A percentile compares a stretch with the other conserved stretches of the same genome.
Evolutionary conservation across 257 asterid species (phyloP).

Genomic region (Anisodus tanguticus): DNA sequence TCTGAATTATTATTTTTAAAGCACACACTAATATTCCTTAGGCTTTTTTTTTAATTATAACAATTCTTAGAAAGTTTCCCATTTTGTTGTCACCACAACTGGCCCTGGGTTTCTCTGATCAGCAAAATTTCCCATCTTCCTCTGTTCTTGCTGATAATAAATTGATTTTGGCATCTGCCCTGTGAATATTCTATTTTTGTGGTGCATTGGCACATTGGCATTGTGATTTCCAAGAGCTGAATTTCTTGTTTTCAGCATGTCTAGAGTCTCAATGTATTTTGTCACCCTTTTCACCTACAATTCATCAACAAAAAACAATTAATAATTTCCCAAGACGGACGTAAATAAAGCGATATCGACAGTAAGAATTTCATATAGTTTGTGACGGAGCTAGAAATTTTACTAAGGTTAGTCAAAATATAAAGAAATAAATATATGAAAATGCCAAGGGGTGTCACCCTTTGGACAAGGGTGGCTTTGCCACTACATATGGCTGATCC

Average conservation of each 20-base stretch:
- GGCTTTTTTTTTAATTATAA: not conserved
- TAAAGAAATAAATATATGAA: not conserved
- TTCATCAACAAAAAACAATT: not conserved
- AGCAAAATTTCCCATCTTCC: conserved; percentile 46
- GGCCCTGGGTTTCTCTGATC: conserved; percentile 44
- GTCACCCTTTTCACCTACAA: conserved; percentile 91
- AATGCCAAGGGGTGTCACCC: not conserved
- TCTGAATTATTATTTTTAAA: not conserved
- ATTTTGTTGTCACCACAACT: conserved; percentile 69
- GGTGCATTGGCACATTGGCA: conserved; percentile 39
- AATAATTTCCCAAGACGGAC: not conserved
- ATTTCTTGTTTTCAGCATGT: conserved; percentile 65
- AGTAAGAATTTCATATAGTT: not conserved
- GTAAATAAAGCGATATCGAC: no score
- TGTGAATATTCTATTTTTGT: conserved; percentile 37
- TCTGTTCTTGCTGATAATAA: conserved; percentile 44
- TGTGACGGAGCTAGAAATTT: not conserved
- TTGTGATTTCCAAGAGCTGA: conserved; percentile 41
- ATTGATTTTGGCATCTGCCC: conserved; percentile 39
- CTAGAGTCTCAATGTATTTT: conserved; percentile 80
- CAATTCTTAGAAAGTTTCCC: conserved; percentile 69
- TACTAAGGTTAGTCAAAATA: not conserved
- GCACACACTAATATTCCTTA: not conserved
- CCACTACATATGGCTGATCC: not conserved
- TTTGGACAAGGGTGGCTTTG: not conserved